phyloP scores from a whole-genome alignment of 305 asterid genomes.

The Fraxinus velutina region DNA sequence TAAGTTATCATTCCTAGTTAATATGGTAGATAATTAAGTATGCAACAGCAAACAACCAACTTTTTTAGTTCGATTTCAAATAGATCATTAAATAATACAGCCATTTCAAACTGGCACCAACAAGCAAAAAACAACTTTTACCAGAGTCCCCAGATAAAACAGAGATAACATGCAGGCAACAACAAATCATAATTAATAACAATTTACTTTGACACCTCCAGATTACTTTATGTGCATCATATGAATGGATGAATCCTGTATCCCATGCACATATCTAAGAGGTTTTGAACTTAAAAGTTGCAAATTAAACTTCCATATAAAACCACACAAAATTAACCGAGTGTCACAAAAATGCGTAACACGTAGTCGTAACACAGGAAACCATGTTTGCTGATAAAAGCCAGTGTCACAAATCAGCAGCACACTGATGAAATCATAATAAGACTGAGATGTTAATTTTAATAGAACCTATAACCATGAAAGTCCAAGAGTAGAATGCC shows the following conservation, averaged over 20 bases:
- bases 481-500: conserved; percentile 8
- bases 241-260: not conserved
- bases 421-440: not conserved
- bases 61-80: not conserved
- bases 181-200: not conserved
- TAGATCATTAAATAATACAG: not conserved
- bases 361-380: not conserved
- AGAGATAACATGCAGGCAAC: not conserved
- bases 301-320: conserved; percentile 10
- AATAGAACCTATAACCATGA: conserved; percentile 13
- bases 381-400: not conserved
- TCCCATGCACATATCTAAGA: not conserved
- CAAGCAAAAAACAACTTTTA: not conserved
- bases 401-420: not conserved
- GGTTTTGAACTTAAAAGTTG: not conserved
- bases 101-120: not conserved
- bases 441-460: not conserved
- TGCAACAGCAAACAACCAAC: conserved; percentile 9
- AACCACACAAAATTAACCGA: not conserved
- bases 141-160: not conserved
- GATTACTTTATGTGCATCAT: not conserved
- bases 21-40: conserved; percentile 1
- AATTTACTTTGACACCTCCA: not conserved
- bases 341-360: conserved; percentile 3
- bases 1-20: not conserved